These are phyloP conservation scores for Apiotrichum mycotoxinovorans DNA, from an alignment of 1,284 basidiomycete genomes.

Conservation along the genomic window DNA sequence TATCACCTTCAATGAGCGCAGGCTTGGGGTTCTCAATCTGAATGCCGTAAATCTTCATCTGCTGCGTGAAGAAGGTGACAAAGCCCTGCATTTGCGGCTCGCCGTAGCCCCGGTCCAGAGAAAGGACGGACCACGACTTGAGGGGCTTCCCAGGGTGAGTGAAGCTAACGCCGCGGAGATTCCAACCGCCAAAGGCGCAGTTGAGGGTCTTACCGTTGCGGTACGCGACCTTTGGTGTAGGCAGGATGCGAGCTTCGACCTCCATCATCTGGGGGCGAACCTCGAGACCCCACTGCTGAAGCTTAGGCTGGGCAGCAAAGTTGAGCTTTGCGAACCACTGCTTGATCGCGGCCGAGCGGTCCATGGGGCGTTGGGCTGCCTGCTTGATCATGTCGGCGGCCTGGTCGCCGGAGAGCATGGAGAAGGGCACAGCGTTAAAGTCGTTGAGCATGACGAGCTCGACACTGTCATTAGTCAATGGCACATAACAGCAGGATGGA, in stretches of 20 bases:
- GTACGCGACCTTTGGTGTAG: slow-evolving; percentile 42
- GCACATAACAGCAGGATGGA: too few species aligned
- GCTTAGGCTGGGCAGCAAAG: slow-evolving; percentile 40
- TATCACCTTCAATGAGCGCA: slow-evolving; percentile 6
- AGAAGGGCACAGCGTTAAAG: slow-evolving; percentile 43
- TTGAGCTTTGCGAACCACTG: slow-evolving; percentile 42
- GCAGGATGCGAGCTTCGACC: slow-evolving; percentile 47
- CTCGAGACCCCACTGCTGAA: slow-evolving; percentile 49
- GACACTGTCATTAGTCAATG: too few species aligned
- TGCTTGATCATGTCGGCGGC: slow-evolving; percentile 51
- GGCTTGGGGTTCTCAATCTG: slow-evolving; percentile 32
- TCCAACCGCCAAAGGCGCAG: slow-evolving; percentile 30
- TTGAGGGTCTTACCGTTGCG: slow-evolving; percentile 28
- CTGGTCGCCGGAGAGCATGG: slow-evolving; percentile 33
- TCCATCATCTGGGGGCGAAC: slow-evolving; percentile 40
- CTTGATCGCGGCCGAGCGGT: slow-evolving; percentile 39
- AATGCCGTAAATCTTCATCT: slow-evolving; percentile 19
- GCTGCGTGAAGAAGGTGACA: not conserved
- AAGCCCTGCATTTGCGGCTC: slow-evolving; percentile 23
- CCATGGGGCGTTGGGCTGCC: slow-evolving; percentile 45
- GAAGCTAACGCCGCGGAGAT: slow-evolving; percentile 31
- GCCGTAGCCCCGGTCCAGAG: slow-evolving; percentile 31
- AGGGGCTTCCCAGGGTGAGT: slow-evolving; percentile 39
- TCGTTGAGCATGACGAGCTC: slow-evolving; percentile 43
- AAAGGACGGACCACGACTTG: slow-evolving; percentile 46